Evolutionary conservation across 1,284 basidiomycete genomes (phyloP).

Genomic region (Tausonia pullulans): DNA sequence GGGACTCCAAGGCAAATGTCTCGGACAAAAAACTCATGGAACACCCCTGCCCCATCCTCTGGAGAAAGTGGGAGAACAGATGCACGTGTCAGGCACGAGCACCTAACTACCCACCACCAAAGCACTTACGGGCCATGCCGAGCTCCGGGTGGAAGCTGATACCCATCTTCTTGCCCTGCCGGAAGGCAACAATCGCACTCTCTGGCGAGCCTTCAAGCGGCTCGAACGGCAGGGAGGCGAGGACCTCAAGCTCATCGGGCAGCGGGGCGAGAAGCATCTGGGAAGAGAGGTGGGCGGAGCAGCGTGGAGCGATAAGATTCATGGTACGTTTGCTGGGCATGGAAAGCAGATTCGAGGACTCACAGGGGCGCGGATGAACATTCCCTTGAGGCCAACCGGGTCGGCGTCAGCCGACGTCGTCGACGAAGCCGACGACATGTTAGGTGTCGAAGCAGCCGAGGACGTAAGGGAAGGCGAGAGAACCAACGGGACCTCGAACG

Average conservation of each 20-base stretch:
- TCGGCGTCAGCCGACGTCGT: neutral
- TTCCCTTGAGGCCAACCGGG: constrained; percentile 46
- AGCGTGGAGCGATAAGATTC: neutral
- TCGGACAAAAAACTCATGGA: no score
- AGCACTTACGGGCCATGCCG: no score
- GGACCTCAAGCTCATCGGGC: constrained; percentile 35
- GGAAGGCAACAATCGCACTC: constrained; percentile 60
- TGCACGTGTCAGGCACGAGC: no score
- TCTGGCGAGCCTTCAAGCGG: constrained; percentile 30
- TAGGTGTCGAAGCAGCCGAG: neutral
- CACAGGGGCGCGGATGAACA: constrained; percentile 85
- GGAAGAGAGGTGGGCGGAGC: neutral
- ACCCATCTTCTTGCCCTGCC: constrained; percentile 64
- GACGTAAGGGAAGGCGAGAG: constrained; percentile 1
- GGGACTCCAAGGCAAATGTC: no score
- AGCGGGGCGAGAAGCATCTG: constrained; percentile 48
- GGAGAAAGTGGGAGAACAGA: no score
- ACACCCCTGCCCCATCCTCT: no score
- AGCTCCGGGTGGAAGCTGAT: constrained; percentile 88
- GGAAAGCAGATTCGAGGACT: constrained; percentile 22
- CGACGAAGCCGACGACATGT: neutral
- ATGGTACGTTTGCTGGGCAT: neutral
- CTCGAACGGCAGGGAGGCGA: constrained; percentile 58
- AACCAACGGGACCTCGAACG: constrained; percentile 62
- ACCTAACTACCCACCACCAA: no score